Base-by-base conservation (phyloP, 139 green algal species). In the Closterium sp. region DNA sequence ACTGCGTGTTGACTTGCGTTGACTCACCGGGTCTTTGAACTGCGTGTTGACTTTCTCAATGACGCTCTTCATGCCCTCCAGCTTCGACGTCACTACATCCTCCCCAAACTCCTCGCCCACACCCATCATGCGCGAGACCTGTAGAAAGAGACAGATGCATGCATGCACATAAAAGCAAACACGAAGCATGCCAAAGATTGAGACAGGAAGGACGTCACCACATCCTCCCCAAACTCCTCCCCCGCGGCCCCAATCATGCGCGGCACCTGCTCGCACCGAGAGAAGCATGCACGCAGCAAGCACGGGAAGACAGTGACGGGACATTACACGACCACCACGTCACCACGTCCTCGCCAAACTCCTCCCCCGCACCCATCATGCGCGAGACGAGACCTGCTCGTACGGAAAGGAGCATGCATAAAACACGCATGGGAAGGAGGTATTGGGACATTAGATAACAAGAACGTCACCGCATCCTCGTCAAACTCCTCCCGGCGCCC, bases 21-120 rank as follows among this genome's bases (percentile, higher is more conserved):
- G 43, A 84, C 90, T 93, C 88, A 92, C 95, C 0, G 97, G 96
- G 94, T 99, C 95, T 88, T 96, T 96, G 95, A 99, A 99, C 95
- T 99, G 98, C 31, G 64, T 89, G 83, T 98, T 98, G n/a, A 98
- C 97, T 83, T 97, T 93, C 86, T 84, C 64, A 3, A 92, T 87
- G n/a, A 98, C 85, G 30, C 35, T 43, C 85, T 97, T 97, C 89
- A 99, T 93, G 30, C 93, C 90, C 38, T 94, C 89, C 89, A 93
- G 38, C 84, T 91, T 93, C 34, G 84, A 84, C 35, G 93, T 94
- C 85, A 94, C 28, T 23, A 85, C 28, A 4, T 94, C 91, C 88
- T 84, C 89, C 25, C 83, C 89, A 69, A 94, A 92, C 86, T 92
- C 87, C 55, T 91, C 69, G 25, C 87, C 87, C n/a, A 30, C 92